phyloP scores from a whole-genome alignment of 352 stramenopile species.

The Globisporangium abappressorium region DNA sequence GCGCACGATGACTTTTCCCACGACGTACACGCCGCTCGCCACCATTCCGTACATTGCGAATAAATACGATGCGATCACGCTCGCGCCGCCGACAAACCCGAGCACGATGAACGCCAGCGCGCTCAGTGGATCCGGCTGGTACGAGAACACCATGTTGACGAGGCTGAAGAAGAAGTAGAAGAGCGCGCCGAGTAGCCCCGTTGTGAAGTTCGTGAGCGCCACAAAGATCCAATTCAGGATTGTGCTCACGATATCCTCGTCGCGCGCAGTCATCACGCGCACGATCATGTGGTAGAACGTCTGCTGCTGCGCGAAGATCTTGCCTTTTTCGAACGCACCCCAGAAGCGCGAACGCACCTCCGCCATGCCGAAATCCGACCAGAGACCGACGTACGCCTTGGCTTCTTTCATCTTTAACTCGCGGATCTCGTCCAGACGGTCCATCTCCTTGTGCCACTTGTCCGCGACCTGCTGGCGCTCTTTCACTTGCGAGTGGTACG shows the following conservation, averaged over 20 bases:
- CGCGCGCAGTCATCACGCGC: constrained; percentile 55
- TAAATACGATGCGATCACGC: constrained; percentile 84
- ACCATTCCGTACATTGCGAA: constrained; percentile 86
- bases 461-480: constrained; percentile 54
- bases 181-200: constrained; percentile 69
- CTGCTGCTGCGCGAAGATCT: constrained; percentile 84
- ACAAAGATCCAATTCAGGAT: constrained; percentile 85
- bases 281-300: constrained; percentile 88
- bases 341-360: constrained; percentile 79
- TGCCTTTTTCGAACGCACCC: constrained; percentile 79
- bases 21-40: constrained; percentile 72
- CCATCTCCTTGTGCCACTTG: constrained; percentile 58
- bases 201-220: constrained; percentile 86
- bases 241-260: constrained; percentile 77
- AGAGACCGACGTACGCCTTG: constrained; percentile 73
- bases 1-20: constrained; percentile 72
- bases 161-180: constrained; percentile 88
- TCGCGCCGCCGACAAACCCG: constrained; percentile 66
- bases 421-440: constrained; percentile 45
- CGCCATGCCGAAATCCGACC: constrained; percentile 79
- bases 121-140: constrained; percentile 79
- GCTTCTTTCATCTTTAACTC: constrained; percentile 81
- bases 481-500: constrained; percentile 56
- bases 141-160: constrained; percentile 79
- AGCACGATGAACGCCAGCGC: constrained; percentile 70